Evolutionary conservation across 2,329 filamentous ascomycete species (phyloP).

Genomic region (Phaeoacremonium minimum): DNA sequence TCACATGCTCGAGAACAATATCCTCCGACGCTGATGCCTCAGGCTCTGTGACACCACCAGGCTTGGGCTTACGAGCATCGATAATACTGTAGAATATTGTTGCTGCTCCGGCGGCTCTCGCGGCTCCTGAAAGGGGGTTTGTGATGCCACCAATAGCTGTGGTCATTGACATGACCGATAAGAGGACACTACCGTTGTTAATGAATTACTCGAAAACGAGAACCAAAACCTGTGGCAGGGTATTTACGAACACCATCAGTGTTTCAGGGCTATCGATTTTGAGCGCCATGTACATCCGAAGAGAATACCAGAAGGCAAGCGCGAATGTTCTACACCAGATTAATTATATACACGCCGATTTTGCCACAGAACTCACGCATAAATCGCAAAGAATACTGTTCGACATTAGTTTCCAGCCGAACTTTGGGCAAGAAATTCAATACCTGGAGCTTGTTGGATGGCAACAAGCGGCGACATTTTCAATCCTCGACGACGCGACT

Average conservation of each 20-base stretch:
- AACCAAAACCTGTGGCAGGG: no score
- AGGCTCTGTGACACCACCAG: slow-evolving; percentile 32
- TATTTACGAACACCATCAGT: slow-evolving; percentile 50
- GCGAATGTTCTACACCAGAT: slow-evolving; percentile 35
- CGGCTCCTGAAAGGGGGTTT: slow-evolving; percentile 49
- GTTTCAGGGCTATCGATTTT: slow-evolving; percentile 44
- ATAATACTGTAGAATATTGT: slow-evolving; percentile 52
- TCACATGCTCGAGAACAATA: slow-evolving; percentile 57
- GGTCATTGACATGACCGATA: slow-evolving; percentile 55
- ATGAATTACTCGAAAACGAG: no score
- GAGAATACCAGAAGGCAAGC: slow-evolving; percentile 59
- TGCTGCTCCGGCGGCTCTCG: slow-evolving; percentile 50
- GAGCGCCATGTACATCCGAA: slow-evolving; percentile 43
- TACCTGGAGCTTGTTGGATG: slow-evolving; percentile 20
- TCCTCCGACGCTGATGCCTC: slow-evolving; percentile 42
- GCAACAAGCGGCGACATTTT: slow-evolving; percentile 21
- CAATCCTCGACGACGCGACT: slow-evolving; percentile 33
- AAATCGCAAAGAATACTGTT: slow-evolving; percentile 22
- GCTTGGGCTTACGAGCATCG: slow-evolving; percentile 31
- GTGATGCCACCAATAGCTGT: slow-evolving; percentile 52
- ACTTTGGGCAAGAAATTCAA: not conserved
- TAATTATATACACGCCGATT: no score
- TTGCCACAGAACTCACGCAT: slow-evolving; percentile 13
- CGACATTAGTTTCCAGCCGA: not conserved
- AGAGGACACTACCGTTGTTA: slow-evolving; percentile 37